Conservation (phyloP, 1,284 basidiomycete genomes). For the Sphaerobolus stellatus region DNA sequence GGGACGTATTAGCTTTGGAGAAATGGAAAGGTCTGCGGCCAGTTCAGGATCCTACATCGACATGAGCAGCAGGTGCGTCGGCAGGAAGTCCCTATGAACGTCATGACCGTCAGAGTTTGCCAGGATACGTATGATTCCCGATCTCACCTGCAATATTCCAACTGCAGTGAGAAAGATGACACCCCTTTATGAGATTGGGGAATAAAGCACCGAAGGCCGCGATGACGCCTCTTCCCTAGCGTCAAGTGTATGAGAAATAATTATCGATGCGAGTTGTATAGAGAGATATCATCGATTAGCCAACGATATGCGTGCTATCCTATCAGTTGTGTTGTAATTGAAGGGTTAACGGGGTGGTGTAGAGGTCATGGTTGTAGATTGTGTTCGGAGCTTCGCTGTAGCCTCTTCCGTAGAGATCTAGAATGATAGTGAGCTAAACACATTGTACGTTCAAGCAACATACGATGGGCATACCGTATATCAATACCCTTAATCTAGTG, state of each 20-base stretch:
- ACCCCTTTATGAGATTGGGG: slow-evolving; percentile 61
- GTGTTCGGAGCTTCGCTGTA: slow-evolving; percentile 74
- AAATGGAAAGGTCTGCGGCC: neutral
- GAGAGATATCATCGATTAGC: slow-evolving; percentile 67
- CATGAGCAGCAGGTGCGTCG: neutral
- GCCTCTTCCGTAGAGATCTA: slow-evolving; percentile 77
- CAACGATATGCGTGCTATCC: slow-evolving; percentile 61
- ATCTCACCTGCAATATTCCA: slow-evolving; percentile 64
- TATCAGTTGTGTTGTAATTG: slow-evolving; percentile 75
- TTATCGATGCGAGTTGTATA: neutral
- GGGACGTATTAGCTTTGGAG: neutral
- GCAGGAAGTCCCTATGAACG: neutral
- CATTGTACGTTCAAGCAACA: neutral
- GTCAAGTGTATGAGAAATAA: neutral
- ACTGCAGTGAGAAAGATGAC: slow-evolving; percentile 64
- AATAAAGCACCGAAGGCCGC: slow-evolving; percentile 68
- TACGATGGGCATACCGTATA: slow-evolving; percentile 53
- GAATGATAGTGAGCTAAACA: slow-evolving; percentile 8
- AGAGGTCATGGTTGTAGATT: slow-evolving; percentile 60
- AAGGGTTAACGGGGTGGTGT: slow-evolving; percentile 74
- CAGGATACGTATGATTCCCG: no score
- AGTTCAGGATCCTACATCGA: neutral
- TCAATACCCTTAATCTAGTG: slow-evolving; percentile 67
- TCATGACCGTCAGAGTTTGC: no score
- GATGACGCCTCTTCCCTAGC: slow-evolving; percentile 66